Evolutionary conservation across 306 rosid genomes (phyloP).

Genomic region (Medicago arabica): DNA sequence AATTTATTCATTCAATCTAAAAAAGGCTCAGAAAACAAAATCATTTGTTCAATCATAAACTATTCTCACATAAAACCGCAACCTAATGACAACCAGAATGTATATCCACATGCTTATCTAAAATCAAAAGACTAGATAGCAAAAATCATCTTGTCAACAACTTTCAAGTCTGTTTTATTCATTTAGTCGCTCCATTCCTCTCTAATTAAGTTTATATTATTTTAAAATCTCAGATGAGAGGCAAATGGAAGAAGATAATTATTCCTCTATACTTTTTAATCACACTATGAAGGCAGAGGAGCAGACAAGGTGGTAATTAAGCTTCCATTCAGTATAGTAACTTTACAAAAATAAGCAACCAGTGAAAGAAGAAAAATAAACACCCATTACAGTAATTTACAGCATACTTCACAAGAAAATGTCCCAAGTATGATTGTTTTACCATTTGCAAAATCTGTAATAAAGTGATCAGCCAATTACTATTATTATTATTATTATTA

Average conservation of each 20-base stretch:
- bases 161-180: conserved; percentile 21
- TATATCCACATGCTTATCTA: conserved; percentile 14
- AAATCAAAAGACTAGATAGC: conserved; percentile 17
- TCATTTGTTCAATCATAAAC: conserved; percentile 26
- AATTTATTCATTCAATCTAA: conserved; percentile 14
- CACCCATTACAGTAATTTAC: background rate
- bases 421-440: background rate
- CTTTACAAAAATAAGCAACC: conserved; percentile 12
- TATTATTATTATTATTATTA: background rate
- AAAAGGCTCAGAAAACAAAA: conserved; percentile 32
- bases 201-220: conserved; percentile 26
- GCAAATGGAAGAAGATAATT: conserved; percentile 12
- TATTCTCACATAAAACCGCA: conserved; percentile 23
- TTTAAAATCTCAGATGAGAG: conserved; percentile 33
- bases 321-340: conserved; percentile 2
- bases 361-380: background rate
- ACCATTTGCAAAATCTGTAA: conserved; percentile 17
- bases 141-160: conserved; percentile 33
- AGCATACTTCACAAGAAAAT: background rate
- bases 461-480: conserved; percentile 27
- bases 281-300: conserved; percentile 28
- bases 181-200: conserved; percentile 25
- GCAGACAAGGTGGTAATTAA: conserved; percentile 31
- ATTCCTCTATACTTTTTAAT: conserved; percentile 10
- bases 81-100: conserved; percentile 24